These are phyloP conservation scores for Cryptococcus depauperatus DNA, from an alignment of 1,284 basidiomycete species.

Conservation along the genomic window DNA sequence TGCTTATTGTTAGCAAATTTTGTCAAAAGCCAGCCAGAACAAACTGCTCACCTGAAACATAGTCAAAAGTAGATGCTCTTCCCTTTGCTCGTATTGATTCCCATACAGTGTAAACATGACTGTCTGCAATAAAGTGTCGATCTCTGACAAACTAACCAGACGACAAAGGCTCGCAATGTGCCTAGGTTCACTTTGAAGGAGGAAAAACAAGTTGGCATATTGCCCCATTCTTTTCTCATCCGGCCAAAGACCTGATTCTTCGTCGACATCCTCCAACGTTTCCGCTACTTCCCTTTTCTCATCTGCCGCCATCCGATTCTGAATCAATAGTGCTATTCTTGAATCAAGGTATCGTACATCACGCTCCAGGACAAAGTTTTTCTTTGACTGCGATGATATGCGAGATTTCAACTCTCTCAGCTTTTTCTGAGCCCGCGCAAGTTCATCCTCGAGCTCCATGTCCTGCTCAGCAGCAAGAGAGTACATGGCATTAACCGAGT, in stretches of 20 bases:
- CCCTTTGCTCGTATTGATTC: constrained; percentile 97
- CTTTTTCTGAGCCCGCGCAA: constrained; percentile 94
- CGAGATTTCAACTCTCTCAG: constrained; percentile 92
- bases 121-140: constrained; percentile 96
- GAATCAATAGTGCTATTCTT: constrained; percentile 92
- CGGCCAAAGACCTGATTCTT: constrained; percentile 73
- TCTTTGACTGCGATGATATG: constrained; percentile 97
- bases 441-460: constrained; percentile 94
- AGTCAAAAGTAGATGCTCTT: constrained; percentile 94
- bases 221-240: constrained; percentile 85
- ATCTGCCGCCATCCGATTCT: constrained; percentile 94
- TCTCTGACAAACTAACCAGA: constrained; percentile 91
- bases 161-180: constrained; percentile 94
- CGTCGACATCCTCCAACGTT: constrained; percentile 89
- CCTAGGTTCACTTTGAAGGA: constrained; percentile 92
- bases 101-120: constrained; percentile 99
- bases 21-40: not conserved
- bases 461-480: constrained; percentile 98
- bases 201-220: constrained; percentile 98
- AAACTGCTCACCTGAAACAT: constrained; percentile 68
- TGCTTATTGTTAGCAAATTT: constrained; percentile 39
- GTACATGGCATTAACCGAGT: constrained; percentile 91
- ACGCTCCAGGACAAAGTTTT: constrained; percentile 96
- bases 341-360: constrained; percentile 98
- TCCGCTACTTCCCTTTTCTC: constrained; percentile 93